Conservation (phyloP, 2,329 filamentous ascomycete species). For the Diaporthe velutina region DNA sequence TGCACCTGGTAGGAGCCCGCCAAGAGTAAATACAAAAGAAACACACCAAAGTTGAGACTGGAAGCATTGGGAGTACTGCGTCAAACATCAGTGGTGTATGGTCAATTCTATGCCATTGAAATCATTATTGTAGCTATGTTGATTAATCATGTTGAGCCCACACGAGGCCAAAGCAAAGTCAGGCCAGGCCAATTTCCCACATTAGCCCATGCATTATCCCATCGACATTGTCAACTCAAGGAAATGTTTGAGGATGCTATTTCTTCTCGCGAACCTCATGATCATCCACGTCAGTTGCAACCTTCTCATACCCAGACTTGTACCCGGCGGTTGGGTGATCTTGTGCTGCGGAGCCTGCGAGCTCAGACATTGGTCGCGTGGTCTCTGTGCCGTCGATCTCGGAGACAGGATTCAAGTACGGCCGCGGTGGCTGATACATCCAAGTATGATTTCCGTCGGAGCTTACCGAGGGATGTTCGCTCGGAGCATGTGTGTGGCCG, state of each 20-base stretch:
- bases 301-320: slow-evolving; percentile 24
- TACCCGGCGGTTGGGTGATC: background rate
- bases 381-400: slow-evolving; percentile 33
- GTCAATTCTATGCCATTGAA: no score
- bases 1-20: no score
- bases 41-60: background rate
- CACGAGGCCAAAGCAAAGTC: background rate
- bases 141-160: background rate
- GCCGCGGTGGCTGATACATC: slow-evolving; percentile 6
- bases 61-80: background rate
- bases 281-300: background rate
- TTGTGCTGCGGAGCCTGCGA: slow-evolving; percentile 12
- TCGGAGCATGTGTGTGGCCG: background rate
- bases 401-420: slow-evolving; percentile 26
- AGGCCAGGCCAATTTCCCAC: background rate
- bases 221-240: background rate
- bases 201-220: background rate
- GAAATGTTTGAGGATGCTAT: background rate
- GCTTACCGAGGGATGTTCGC: slow-evolving; percentile 23
- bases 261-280: background rate
- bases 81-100: background rate
- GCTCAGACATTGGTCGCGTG: slow-evolving; percentile 24
- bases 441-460: slow-evolving; percentile 21
- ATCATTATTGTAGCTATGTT: background rate
- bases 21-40: background rate